Conservation (phyloP, 2,329 filamentous ascomycete species). For the Ophiostoma ulmi region DNA sequence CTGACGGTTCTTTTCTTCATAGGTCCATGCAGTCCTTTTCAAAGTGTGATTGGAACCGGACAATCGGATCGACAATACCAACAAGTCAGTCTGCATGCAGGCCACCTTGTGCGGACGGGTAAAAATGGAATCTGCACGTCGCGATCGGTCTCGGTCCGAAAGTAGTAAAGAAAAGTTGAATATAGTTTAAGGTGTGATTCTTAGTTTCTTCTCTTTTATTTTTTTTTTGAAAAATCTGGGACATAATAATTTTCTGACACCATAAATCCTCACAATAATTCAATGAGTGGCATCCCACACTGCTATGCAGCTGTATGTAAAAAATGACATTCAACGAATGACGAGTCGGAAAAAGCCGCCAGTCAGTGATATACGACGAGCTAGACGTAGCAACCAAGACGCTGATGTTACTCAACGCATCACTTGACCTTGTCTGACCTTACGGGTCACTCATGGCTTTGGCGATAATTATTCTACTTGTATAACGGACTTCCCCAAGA, state of each 20-base stretch:
- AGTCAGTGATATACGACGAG: background rate
- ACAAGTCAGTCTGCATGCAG: background rate
- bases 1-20: background rate
- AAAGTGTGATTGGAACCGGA: background rate
- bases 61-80: background rate
- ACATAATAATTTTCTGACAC: background rate
- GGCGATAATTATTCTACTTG: background rate
- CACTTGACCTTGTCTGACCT: background rate
- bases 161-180: background rate
- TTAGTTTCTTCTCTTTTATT: background rate
- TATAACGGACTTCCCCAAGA: constrained; percentile 7
- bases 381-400: background rate
- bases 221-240: background rate
- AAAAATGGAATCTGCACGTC: background rate
- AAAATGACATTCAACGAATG: background rate
- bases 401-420: background rate
- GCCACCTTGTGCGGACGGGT: background rate
- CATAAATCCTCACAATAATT: background rate
- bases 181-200: background rate
- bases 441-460: background rate
- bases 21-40: background rate
- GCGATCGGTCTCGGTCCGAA: background rate
- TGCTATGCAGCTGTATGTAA: background rate
- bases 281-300: background rate
- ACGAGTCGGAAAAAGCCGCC: background rate